A percentile compares a stretch with the other conserved stretches of the same genome.
Conservation (phyloP, 179 eudicot species). For the Dionaea muscipula region DNA sequence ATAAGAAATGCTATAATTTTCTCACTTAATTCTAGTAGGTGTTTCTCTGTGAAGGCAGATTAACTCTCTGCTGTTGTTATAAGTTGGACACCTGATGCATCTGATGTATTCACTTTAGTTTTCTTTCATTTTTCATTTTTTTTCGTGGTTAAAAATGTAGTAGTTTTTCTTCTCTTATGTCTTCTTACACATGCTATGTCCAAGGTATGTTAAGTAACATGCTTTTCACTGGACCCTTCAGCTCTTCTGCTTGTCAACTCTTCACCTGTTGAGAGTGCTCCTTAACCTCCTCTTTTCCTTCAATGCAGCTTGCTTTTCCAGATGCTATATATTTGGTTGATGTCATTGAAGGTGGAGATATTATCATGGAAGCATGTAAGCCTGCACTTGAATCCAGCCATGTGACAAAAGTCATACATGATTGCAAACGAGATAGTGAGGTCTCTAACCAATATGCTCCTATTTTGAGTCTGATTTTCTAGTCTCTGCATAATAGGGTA, state of each 20-base stretch:
- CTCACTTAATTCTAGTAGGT: not conserved
- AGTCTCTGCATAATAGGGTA: not conserved
- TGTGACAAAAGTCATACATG: slow-evolving; percentile 91
- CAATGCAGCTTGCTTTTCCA: slow-evolving; percentile 76
- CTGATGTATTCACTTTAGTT: too few species aligned
- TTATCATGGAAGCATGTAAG: slow-evolving; percentile 82
- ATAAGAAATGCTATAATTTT: not conserved
- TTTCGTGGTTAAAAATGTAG: not conserved
- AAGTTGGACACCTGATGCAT: too few species aligned
- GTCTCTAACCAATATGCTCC: slow-evolving; percentile 35
- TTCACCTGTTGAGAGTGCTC: not conserved
- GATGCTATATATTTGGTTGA: slow-evolving; percentile 93
- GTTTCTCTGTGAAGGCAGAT: not conserved
- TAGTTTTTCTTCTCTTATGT: not conserved
- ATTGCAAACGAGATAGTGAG: slow-evolving; percentile 99
- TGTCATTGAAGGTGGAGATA: slow-evolving; percentile 69
- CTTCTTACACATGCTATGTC: not conserved
- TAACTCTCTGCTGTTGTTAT: not conserved
- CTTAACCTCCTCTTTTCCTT: slow-evolving; percentile 1
- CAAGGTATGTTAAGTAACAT: not conserved
- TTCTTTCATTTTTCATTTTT: too few species aligned
- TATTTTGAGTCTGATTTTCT: not conserved
- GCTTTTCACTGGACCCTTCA: not conserved
- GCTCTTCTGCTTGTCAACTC: too few species aligned
- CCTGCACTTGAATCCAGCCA: slow-evolving; percentile 84